A percentile compares a stretch with the other conserved stretches of the same genome.
Evolutionary conservation across 306 rosid genomes (phyloP).

Genomic region (Cicer chorassanicum): DNA sequence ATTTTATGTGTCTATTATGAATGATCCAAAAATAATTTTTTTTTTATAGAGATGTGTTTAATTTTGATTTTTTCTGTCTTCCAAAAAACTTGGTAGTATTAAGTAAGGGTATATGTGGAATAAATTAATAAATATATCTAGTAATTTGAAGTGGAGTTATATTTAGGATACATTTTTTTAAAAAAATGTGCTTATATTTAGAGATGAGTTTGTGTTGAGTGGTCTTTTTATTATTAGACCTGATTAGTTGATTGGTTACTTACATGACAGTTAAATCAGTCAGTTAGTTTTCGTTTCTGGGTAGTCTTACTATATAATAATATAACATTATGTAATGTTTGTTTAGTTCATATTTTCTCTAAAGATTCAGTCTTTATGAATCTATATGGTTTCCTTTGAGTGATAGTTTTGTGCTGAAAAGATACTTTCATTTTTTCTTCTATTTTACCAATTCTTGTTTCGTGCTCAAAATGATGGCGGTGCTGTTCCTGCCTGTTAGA

Average conservation of each 20-base stretch:
- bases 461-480: neutral
- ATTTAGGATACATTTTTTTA: neutral
- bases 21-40: neutral
- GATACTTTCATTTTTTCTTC: neutral
- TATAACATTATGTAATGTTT: neutral
- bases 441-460: conserved; percentile 8
- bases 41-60: neutral
- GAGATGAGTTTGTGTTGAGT: neutral
- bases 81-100: neutral
- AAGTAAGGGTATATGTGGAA: neutral
- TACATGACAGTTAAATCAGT: conserved; percentile 6
- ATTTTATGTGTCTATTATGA: neutral
- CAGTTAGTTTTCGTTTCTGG: conserved; percentile 1
- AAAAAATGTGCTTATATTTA: too few relatives aligned
- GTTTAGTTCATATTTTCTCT: conserved; percentile 5
- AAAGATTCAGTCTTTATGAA: neutral
- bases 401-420: conserved; percentile 12
- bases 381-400: neutral
- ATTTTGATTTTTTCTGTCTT: neutral
- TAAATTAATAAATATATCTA: neutral
- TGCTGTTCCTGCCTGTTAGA: neutral
- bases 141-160: neutral
- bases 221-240: neutral
- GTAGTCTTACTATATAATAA: neutral
- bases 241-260: conserved; percentile 6